These are phyloP conservation scores for Forsythia suspensa DNA, from an alignment of 257 asterid species.

Conservation along the genomic window DNA sequence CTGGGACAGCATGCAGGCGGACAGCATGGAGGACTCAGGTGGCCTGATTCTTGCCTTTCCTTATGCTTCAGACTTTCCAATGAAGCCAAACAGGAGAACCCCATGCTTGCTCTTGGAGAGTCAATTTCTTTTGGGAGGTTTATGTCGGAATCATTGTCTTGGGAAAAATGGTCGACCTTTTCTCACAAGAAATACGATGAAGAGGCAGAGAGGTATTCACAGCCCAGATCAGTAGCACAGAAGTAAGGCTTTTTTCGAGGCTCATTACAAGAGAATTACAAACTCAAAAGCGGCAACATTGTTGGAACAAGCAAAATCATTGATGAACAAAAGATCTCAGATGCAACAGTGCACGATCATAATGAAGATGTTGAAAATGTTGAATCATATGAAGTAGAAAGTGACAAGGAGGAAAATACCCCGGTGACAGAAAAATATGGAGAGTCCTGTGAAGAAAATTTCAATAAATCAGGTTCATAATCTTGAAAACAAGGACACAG, in stretches of 20 bases:
- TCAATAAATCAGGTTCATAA: conserved; percentile 23
- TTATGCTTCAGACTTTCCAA: too few species aligned
- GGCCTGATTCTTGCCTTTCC: too few species aligned
- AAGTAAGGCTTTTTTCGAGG: conserved; percentile 97
- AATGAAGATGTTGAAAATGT: background rate
- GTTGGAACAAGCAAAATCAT: conserved; percentile 50
- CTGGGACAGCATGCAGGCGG: too few species aligned
- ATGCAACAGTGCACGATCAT: background rate
- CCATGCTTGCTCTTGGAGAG: conserved; percentile 69
- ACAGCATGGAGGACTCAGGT: too few species aligned
- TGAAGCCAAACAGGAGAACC: conserved; percentile 49
- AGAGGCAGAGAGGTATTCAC: conserved; percentile 83
- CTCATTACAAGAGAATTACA: conserved; percentile 91
- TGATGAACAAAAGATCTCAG: background rate
- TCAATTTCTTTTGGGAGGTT: conserved; percentile 89
- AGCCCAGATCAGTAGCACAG: conserved; percentile 91
- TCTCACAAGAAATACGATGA: conserved; percentile 77
- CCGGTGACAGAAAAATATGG: background rate
- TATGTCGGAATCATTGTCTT: conserved; percentile 65
- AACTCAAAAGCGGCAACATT: conserved; percentile 69
- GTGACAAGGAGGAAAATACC: conserved; percentile 18
- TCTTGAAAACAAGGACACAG: conserved; percentile 31
- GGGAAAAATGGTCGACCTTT: conserved; percentile 95
- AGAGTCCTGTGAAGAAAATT: conserved; percentile 18
- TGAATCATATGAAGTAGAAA: conserved; percentile 7